These are phyloP conservation scores for Colletotrichum caudatum DNA, from an alignment of 2,329 filamentous ascomycete genomes.

Conservation along the genomic window DNA sequence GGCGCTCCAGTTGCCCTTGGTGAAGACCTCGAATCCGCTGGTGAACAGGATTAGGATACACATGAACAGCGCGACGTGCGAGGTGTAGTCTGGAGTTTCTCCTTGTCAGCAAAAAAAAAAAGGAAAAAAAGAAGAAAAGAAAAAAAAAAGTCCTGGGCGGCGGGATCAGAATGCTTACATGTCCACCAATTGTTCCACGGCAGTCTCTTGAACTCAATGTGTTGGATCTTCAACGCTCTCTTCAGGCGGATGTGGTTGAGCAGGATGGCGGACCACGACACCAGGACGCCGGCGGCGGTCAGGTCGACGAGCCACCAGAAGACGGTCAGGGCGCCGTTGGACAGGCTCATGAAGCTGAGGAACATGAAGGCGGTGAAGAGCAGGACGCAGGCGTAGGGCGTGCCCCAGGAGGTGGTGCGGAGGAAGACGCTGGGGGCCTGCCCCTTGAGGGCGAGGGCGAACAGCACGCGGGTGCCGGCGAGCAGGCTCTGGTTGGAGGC, in stretches of 20 bases:
- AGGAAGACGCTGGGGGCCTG: slow-evolving; percentile 64
- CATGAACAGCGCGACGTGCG: slow-evolving; percentile 70
- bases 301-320: slow-evolving; percentile 72
- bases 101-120: slow-evolving; percentile 6
- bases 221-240: slow-evolving; percentile 59
- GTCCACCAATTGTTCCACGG: slow-evolving; percentile 76
- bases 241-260: slow-evolving; percentile 71
- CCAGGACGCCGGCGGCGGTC: slow-evolving; percentile 63
- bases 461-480: slow-evolving; percentile 66
- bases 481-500: slow-evolving; percentile 67
- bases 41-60: slow-evolving; percentile 76
- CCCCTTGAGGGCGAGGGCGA: slow-evolving; percentile 64
- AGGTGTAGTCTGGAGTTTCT: slow-evolving; percentile 64
- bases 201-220: slow-evolving; percentile 61
- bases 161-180: slow-evolving; percentile 54
- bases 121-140: no score
- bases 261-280: slow-evolving; percentile 66
- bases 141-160: no score
- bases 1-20: slow-evolving; percentile 68
- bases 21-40: slow-evolving; percentile 76
- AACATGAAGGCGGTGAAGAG: slow-evolving; percentile 68
- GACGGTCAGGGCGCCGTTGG: slow-evolving; percentile 68
- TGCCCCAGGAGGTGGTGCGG: slow-evolving; percentile 33
- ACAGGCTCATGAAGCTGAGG: slow-evolving; percentile 72
- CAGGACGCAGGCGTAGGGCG: slow-evolving; percentile 53